Evolutionary conservation across 306 rosid species (phyloP), one percentile per base, ranked within the genome.

Genomic region (Medicago arabica): DNA sequence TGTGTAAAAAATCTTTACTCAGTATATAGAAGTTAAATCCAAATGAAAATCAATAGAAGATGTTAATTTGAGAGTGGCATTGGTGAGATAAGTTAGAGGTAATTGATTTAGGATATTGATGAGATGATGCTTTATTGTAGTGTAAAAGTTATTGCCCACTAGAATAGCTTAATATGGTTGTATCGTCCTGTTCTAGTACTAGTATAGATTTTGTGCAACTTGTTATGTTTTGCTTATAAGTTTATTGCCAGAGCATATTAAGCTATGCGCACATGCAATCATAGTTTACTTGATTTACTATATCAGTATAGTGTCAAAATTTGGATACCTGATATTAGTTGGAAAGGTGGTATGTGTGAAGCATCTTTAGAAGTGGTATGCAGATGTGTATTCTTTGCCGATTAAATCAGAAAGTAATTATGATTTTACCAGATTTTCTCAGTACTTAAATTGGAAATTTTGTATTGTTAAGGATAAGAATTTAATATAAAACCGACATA

Each of bases 111-210:
- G 53, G 61, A 67, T 73, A 40, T 23, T 74, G 21, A 57, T 13
- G 44, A 23, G 72, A 47, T 47, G 67, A 47, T 39, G 11, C 28
- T 25, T 63, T 39, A 51, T 28, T 28, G 31, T 25, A 31, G 67
- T 16, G 47, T 64, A 38, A 21, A 43, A 43, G 57, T 57, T 46
- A 17, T 54, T 55, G 43, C 23, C 31, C 74, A 21, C 10, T 69
- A 28, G 40, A 57, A 68, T 60, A 43, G 38, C 63, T 50, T 34
- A 72, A 57, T 34, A 31, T 75, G 77, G 44, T 18, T 28, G 9
- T 61, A 17, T 40, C 19, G 46, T 46, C 44, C 44, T 71, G 66
- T 63, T 76, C 65, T 71, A 59, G 58, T 72, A 36, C 65, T 71
- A 59, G 58, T 72, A 36, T 16, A 40, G 53, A 63, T 63, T 55